Conservation (phyloP, 1,284 basidiomycete genomes). For the Melanopsichium pennsylvanicum region DNA sequence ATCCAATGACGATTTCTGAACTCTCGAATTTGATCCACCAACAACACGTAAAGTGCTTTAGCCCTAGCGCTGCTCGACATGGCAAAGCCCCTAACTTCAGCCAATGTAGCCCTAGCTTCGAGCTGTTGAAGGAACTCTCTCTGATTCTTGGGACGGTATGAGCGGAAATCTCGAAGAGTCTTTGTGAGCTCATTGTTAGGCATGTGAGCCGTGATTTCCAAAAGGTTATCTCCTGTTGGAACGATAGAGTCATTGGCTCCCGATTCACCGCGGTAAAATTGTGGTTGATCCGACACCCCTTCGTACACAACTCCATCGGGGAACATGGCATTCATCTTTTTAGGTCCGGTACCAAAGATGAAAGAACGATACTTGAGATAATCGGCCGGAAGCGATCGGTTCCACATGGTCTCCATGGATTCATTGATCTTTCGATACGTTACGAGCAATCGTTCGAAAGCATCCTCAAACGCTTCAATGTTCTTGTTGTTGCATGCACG, state of each 20-base stretch:
- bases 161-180: slow-evolving; percentile 60
- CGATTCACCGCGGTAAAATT: slow-evolving; percentile 54
- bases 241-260: slow-evolving; percentile 60
- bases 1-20: slow-evolving; percentile 62
- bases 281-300: slow-evolving; percentile 42
- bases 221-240: slow-evolving; percentile 58
- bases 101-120: slow-evolving; percentile 48
- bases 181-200: slow-evolving; percentile 61
- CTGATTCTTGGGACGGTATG: slow-evolving; percentile 57
- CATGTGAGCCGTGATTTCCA: slow-evolving; percentile 59
- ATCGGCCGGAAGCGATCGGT: slow-evolving; percentile 42
- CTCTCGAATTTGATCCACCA: slow-evolving; percentile 61
- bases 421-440: slow-evolving; percentile 57
- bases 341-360: slow-evolving; percentile 62
- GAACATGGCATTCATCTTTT: slow-evolving; percentile 62
- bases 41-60: slow-evolving; percentile 58
- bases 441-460: slow-evolving; percentile 36
- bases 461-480: slow-evolving; percentile 41
- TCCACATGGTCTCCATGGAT: slow-evolving; percentile 64
- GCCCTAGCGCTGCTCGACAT: slow-evolving; percentile 21
- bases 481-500: slow-evolving; percentile 43
- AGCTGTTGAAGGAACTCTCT: slow-evolving; percentile 54
- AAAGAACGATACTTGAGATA: slow-evolving; percentile 62
- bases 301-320: slow-evolving; percentile 62
- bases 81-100: slow-evolving; percentile 43